A percentile compares a stretch with the other conserved stretches of the same genome.
These are phyloP conservation scores for Pseudogymnoascus sp. DNA, from an alignment of 2,329 filamentous ascomycete genomes.

Conservation along the genomic window DNA sequence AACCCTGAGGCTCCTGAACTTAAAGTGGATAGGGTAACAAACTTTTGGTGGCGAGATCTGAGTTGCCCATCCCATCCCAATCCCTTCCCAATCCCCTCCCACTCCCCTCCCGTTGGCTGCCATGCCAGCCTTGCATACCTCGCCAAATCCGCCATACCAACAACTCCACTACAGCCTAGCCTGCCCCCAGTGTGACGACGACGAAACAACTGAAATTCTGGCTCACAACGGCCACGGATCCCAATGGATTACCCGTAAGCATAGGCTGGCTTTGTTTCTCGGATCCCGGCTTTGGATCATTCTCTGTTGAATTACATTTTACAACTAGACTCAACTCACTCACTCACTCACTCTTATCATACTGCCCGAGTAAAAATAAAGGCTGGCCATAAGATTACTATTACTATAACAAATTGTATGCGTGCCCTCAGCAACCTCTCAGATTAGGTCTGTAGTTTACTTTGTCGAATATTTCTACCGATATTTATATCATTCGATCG, in stretches of 20 bases:
- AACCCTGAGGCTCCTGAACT: neutral
- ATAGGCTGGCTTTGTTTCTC: neutral
- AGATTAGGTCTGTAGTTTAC: neutral
- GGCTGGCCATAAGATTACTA: neutral
- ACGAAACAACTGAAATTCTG: neutral
- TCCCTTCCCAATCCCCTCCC: too few relatives aligned
- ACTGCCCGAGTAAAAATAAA: neutral
- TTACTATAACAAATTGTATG: neutral
- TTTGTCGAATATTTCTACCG: neutral
- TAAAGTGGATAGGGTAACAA: neutral
- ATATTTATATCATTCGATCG: neutral
- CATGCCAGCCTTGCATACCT: slow-evolving; percentile 1
- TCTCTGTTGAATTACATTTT: neutral
- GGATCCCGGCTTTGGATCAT: neutral
- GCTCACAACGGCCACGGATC: neutral
- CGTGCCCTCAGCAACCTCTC: neutral
- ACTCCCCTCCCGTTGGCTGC: too few relatives aligned
- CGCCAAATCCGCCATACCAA: neutral
- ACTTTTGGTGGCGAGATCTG: neutral
- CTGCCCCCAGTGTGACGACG: neutral
- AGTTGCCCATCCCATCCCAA: neutral
- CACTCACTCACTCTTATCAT: too few relatives aligned
- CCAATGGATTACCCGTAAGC: neutral
- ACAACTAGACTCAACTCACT: too few relatives aligned
- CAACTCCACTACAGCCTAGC: neutral